A percentile compares a stretch with the other conserved stretches of the same genome.
Conservation (phyloP, 495 filamentous ascomycete species). For the Stereocaulon alpinum region DNA sequence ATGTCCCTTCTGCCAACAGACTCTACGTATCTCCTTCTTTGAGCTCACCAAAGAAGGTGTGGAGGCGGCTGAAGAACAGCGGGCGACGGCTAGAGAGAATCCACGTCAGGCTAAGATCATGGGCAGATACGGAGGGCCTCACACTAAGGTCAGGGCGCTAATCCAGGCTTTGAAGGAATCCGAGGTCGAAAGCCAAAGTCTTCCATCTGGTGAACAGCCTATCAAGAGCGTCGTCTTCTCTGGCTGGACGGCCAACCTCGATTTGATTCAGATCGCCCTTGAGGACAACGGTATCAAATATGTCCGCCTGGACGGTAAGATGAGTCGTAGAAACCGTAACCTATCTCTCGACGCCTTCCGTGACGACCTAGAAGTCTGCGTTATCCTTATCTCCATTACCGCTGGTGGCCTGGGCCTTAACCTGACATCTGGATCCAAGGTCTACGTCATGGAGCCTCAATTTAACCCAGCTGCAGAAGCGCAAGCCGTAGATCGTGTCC, state of each 20-base stretch:
- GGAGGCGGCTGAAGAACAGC: slow-evolving; percentile 46
- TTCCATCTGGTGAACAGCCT: slow-evolving; percentile 50
- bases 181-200: slow-evolving; percentile 46
- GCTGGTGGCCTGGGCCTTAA: slow-evolving; percentile 91
- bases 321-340: slow-evolving; percentile 60
- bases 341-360: slow-evolving; percentile 66
- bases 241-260: slow-evolving; percentile 85
- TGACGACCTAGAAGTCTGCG: slow-evolving; percentile 56
- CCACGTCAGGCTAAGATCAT: slow-evolving; percentile 49
- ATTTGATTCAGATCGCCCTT: slow-evolving; percentile 82
- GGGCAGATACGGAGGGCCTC: slow-evolving; percentile 68
- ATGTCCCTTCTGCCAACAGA: slow-evolving; percentile 59
- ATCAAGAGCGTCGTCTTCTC: slow-evolving; percentile 91
- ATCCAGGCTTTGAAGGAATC: slow-evolving; percentile 53
- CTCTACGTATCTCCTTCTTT: slow-evolving; percentile 48
- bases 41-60: slow-evolving; percentile 56
- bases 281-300: slow-evolving; percentile 54
- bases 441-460: slow-evolving; percentile 96
- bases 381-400: slow-evolving; percentile 84
- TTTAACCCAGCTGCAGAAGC: slow-evolving; percentile 93
- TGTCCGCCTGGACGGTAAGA: slow-evolving; percentile 80
- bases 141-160: slow-evolving; percentile 81
- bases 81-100: slow-evolving; percentile 35
- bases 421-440: slow-evolving; percentile 70
- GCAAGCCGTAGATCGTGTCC: slow-evolving; percentile 88